Evolutionary conservation across 1,284 basidiomycete species (phyloP), one percentile per base, ranked within the genome.

Genomic region (Cryptococcus depauperatus): DNA sequence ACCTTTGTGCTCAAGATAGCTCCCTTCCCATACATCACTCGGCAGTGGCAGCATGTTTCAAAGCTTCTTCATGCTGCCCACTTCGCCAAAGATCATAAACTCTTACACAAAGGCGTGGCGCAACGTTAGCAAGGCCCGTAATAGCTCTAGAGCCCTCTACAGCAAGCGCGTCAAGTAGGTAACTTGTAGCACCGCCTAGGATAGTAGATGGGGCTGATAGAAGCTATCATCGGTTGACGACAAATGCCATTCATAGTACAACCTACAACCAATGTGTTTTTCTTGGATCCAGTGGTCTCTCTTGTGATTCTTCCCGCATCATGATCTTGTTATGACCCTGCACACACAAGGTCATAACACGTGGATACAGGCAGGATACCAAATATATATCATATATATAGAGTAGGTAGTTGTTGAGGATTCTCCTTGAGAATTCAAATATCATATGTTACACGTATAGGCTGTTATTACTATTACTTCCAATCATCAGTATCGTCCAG

Each of bases 151-250:
- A 47, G 6, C 55, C 59, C 19, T 61, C 61, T 28, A 57, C 52
- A 4, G 59, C 54, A 6, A 63, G 25, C 1, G 61, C 46, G 21
- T 57, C 58, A 4, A 64, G 48, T 3, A 68, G 49, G 42, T 68
- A 68, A 41, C 68, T 66, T 7, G 63, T 51, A 22, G 64, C 65
- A n/a, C 66, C 66, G 18, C 58, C 66, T 10, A 69, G 54, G 18
- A 69, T 60, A 22, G 56, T 54, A 55, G 66, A 69, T 18, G 59
- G 47, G 14, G 55, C 55, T 58, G 43, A 4, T 32, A 16, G 33
- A 26, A 16, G 32, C 16, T n/a, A 26, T 9, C 19, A 26, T 35
- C 30, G 28, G 28, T 23, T 30, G 10, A 11, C 29, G 11, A 30
- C 28, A 30, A 30, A 18, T 10, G 25, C n/a, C 37, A 9, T 27